A percentile compares a stretch with the other conserved stretches of the same genome.
Conservation (phyloP, 2,329 filamentous ascomycete genomes). For the Ophiosphaerella korrae region DNA sequence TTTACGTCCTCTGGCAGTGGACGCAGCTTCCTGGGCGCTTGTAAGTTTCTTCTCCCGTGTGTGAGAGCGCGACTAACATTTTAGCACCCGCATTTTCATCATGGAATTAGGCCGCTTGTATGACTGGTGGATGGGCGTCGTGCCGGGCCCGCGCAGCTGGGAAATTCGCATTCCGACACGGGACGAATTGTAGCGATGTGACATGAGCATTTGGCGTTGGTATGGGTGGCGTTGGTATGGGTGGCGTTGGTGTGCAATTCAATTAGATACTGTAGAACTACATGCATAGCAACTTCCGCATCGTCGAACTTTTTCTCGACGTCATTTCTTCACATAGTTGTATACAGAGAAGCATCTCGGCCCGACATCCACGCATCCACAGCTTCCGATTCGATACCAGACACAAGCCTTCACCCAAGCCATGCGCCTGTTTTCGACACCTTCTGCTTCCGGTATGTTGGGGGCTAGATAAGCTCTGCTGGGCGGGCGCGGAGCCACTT, state of each 20-base stretch:
- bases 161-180: slow-evolving; percentile 48
- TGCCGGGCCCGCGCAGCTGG: slow-evolving; percentile 63
- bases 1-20: slow-evolving; percentile 75
- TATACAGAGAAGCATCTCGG: too few species aligned
- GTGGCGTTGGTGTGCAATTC: too few species aligned
- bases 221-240: too few species aligned
- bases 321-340: neutral
- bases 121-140: slow-evolving; percentile 67
- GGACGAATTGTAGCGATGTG: slow-evolving; percentile 31
- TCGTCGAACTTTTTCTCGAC: neutral
- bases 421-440: slow-evolving; percentile 5
- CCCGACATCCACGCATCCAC: too few species aligned
- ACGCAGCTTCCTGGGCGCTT: slow-evolving; percentile 66
- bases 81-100: slow-evolving; percentile 58
- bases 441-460: neutral
- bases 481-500: too few species aligned
- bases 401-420: slow-evolving; percentile 16
- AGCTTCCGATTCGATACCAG: slow-evolving; percentile 1
- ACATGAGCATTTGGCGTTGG: too few species aligned
- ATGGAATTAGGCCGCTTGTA: slow-evolving; percentile 62
- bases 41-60: slow-evolving; percentile 61
- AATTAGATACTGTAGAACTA: too few species aligned
- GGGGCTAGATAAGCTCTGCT: neutral
- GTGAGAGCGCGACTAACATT: slow-evolving; percentile 8
- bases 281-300: slow-evolving; percentile 18